Base-by-base conservation (phyloP, 768 basidiomycete genomes). In the Postia placenta region DNA sequence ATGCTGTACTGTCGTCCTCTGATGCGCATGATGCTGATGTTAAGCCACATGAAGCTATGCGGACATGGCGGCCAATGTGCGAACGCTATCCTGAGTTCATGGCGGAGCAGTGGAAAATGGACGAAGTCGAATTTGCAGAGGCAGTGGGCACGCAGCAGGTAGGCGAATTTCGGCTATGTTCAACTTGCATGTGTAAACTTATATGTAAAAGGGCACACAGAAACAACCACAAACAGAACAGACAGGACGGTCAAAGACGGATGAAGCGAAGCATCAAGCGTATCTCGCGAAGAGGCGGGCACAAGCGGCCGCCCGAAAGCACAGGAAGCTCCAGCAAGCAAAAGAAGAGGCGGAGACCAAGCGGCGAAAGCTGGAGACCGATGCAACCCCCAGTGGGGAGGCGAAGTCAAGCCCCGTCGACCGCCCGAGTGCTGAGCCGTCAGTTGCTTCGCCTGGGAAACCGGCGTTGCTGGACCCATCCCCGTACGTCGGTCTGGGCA, bases 61-160 rank as follows among this genome's bases (percentile, higher is more conserved):
- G 67, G 27, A 80, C 73, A 0, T 94, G 91, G 87, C 77, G 84
- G 20, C 88, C 95, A 2, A 74, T 89, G 39, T 80, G 73, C 53
- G 92, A 96, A 47, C 82, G 94, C 6, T 97, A 95, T 65, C 47
- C 74, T 17, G 91, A 95, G 63, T 96, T 81, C 59, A 83, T 87
- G 76, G 68, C 70, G 42, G 93, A 96, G 63, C 89, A 94, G 62
- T 83, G 81, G 77, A 74, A 67, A 5, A 65, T 90, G 44, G 91
- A 93, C 56, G 78, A 73, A n/a, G 64, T 70, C 25, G 92, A 95
- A 52, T 94, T 93, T 60, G 73, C 75, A 22, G 81, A 83, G 55
- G 81, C 82, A 30, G 59, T 51, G 17, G 62, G 37, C 53, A 59
- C 17, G 54, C 61, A 46, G 59, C 64, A 20, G 59, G 57, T 56